Percentiles rank a stretch among this genome's conserved stretches.
Conservation (phyloP, 345 rosid species). For the Euphorbia lathyris region DNA sequence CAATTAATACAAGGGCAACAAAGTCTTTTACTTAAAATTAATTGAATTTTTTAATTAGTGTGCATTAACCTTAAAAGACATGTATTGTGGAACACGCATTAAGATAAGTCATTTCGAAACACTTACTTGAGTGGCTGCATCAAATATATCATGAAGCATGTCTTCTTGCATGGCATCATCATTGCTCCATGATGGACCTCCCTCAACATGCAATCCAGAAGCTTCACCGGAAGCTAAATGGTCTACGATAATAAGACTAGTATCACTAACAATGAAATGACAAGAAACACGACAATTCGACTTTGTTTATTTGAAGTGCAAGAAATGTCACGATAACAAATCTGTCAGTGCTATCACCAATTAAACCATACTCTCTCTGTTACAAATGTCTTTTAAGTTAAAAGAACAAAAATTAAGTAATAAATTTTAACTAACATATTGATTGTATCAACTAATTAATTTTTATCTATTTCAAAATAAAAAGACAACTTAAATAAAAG, state of each 20-base stretch:
- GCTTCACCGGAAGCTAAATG: slow-evolving; percentile 32
- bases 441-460: too few relatives aligned
- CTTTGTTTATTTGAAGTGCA: neutral
- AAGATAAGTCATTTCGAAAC: neutral
- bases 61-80: too few relatives aligned
- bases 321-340: neutral
- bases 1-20: too few relatives aligned
- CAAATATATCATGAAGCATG: slow-evolving; percentile 52
- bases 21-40: too few relatives aligned
- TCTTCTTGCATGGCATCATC: slow-evolving; percentile 42
- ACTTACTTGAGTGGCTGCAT: slow-evolving; percentile 45
- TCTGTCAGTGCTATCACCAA: neutral
- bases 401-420: too few relatives aligned
- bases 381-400: too few relatives aligned
- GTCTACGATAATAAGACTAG: slow-evolving; percentile 11
- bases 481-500: too few relatives aligned
- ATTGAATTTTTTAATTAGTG: too few relatives aligned
- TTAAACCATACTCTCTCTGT: too few relatives aligned
- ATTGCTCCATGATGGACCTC: slow-evolving; percentile 26
- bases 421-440: too few relatives aligned
- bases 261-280: neutral
- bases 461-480: too few relatives aligned
- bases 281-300: neutral
- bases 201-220: slow-evolving; percentile 34
- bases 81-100: too few relatives aligned